Evolutionary conservation across 2,329 filamentous ascomycete genomes (phyloP).

Genomic region (Amauroascus verrucosus): DNA sequence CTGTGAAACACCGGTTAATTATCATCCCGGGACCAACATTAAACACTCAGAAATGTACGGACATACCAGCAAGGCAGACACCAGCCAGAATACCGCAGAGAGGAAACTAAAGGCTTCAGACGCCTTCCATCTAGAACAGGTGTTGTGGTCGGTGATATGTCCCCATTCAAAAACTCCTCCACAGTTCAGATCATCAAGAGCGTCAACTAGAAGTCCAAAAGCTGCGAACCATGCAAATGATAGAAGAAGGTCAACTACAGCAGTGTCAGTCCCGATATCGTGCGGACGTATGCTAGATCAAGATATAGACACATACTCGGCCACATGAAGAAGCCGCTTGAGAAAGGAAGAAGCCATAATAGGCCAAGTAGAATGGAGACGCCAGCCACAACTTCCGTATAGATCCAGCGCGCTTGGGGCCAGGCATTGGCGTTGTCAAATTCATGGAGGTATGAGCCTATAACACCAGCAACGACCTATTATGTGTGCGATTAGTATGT

Average conservation of each 20-base stretch:
- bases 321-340: constrained; percentile 57
- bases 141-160: constrained; percentile 40
- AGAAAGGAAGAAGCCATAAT: constrained; percentile 63
- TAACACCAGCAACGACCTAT: constrained; percentile 54
- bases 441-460: constrained; percentile 54
- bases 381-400: constrained; percentile 60
- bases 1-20: constrained; percentile 7
- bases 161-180: constrained; percentile 52
- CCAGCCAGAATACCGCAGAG: constrained; percentile 60
- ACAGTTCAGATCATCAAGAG: constrained; percentile 43
- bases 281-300: neutral
- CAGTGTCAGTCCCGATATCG: neutral
- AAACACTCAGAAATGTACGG: neutral
- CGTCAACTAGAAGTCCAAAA: constrained; percentile 56
- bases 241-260: constrained; percentile 53
- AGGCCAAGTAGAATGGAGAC: constrained; percentile 59
- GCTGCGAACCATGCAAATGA: constrained; percentile 59
- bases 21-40: neutral
- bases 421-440: constrained; percentile 41
- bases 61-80: constrained; percentile 47
- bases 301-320: constrained; percentile 34
- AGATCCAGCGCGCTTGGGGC: constrained; percentile 58
- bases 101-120: constrained; percentile 62
- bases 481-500: neutral
- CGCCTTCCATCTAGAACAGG: constrained; percentile 61